Base-by-base conservation (phyloP, 352 stramenopile genomes). In the Phytophthora pseudosyringae region DNA sequence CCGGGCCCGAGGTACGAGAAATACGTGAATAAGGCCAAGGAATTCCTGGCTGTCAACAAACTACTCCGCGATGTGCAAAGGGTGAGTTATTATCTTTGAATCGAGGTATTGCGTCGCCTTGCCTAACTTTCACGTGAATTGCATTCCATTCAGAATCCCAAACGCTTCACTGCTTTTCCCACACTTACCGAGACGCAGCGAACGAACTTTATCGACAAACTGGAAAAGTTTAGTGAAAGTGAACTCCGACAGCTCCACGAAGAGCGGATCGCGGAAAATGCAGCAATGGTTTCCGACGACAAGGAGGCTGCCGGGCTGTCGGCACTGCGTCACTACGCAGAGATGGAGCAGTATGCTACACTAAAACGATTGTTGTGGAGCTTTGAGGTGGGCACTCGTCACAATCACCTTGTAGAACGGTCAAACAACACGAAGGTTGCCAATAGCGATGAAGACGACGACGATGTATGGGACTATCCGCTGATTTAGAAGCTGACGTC, bases 181-280 rank as follows among this genome's bases (percentile, higher is more conserved):
- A 49, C 58, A 7, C 64, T 91, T 1, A 81, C 75, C 4, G 73
- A 85, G 11, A 54, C 55, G 0, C 62, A 85, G 26, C 78, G 82
- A 11, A 86, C 79, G 13, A 91, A 90, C 29, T 88, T 91, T 48
- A 72, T 93, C 26, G 62, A 87, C 25, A 93, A 93, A 58, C 52
- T 91, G 25, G 51, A 79, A 29, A 69, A 75, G 44, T 68, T 89
- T 47, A 90, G 76, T 28, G 82, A 91, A 38, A 57, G 8, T 4
- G 81, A 93, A 38, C 71, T 93, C 0, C 52, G 71, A 15, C 45
- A 67, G 47, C 56, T 93, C 0, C 72, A 73, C n/a, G 53, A 67
- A 13, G 68, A 77, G 46, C 64, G 73, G 5, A 39, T 87, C 8
- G 33, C 89, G 15, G 73, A 85, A 51, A 70, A 80, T 11, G 32